These are phyloP conservation scores for Pseudocercospora vitis DNA, from an alignment of 2,329 filamentous ascomycete species.

Conservation along the genomic window DNA sequence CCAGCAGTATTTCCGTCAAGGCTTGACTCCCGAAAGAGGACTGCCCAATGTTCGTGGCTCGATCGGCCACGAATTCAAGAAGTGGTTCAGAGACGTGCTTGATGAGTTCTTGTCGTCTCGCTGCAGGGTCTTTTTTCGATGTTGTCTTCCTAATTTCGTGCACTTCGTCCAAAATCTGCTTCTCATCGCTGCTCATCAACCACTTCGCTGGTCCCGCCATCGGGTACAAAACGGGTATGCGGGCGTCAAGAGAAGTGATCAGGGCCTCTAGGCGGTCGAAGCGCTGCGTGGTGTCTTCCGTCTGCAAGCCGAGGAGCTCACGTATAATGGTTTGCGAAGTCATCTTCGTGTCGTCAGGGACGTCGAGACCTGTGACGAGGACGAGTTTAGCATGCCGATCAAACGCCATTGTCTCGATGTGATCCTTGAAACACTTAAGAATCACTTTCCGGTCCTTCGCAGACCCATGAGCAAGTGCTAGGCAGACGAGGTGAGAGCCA, in stretches of 20 bases:
- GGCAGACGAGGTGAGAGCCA: constrained; percentile 76
- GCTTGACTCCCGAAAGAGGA: constrained; percentile 86
- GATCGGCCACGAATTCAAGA: constrained; percentile 68
- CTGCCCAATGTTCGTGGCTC: constrained; percentile 66
- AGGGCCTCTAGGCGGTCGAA: constrained; percentile 62
- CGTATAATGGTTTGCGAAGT: constrained; percentile 81
- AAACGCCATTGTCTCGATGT: constrained; percentile 77
- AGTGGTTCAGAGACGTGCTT: constrained; percentile 72
- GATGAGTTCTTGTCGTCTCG: constrained; percentile 73
- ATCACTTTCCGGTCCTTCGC: constrained; percentile 93
- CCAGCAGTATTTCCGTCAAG: constrained; percentile 77
- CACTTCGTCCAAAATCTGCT: constrained; percentile 69
- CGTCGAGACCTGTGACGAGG: constrained; percentile 81
- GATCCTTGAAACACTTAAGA: constrained; percentile 86
- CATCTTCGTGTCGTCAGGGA: constrained; percentile 91
- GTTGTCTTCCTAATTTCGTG: constrained; percentile 77
- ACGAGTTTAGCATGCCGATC: constrained; percentile 78
- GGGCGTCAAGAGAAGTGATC: constrained; percentile 64
- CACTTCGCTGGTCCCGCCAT: constrained; percentile 66
- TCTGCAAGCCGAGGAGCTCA: constrained; percentile 71
- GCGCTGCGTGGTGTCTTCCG: constrained; percentile 47
- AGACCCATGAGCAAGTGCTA: constrained; percentile 77
- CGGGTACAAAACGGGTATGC: constrained; percentile 73
- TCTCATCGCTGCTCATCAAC: constrained; percentile 64
- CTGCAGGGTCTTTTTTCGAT: constrained; percentile 85